Conservation (phyloP, 2,329 filamentous ascomycete species). For the Exophiala viscosa region DNA sequence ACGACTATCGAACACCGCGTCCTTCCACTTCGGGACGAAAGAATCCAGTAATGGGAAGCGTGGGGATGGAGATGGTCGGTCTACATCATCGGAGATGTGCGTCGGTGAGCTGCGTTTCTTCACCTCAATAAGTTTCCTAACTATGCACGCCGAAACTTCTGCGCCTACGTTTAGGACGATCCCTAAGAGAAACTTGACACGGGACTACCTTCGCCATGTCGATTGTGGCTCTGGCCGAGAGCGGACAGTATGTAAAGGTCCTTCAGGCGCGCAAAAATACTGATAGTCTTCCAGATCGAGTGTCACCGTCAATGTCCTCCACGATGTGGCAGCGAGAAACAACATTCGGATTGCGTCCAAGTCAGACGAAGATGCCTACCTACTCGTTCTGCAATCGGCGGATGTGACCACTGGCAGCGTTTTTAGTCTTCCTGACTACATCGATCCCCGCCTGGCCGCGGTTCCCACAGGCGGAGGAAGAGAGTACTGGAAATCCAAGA, state of each 20-base stretch:
- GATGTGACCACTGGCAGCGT: constrained; percentile 31
- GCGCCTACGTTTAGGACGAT: not conserved
- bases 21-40: too few relatives aligned
- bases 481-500: constrained; percentile 27
- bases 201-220: constrained; percentile 19
- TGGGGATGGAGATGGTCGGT: too few relatives aligned
- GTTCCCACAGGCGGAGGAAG: constrained; percentile 21
- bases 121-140: too few relatives aligned
- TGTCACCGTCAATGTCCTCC: constrained; percentile 24
- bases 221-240: constrained; percentile 26
- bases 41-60: too few relatives aligned
- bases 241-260: constrained; percentile 10
- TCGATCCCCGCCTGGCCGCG: constrained; percentile 35
- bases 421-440: constrained; percentile 35
- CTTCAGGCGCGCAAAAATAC: not conserved
- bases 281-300: constrained; percentile 17
- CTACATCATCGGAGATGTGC: too few relatives aligned
- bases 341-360: constrained; percentile 21
- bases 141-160: not conserved
- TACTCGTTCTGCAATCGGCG: constrained; percentile 31
- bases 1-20: too few relatives aligned
- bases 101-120: too few relatives aligned
- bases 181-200: not conserved
- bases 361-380: constrained; percentile 27
- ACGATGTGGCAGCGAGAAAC: constrained; percentile 23